Conservation (phyloP, 1,139 yeast genomes). For the Candida freyschussii region DNA sequence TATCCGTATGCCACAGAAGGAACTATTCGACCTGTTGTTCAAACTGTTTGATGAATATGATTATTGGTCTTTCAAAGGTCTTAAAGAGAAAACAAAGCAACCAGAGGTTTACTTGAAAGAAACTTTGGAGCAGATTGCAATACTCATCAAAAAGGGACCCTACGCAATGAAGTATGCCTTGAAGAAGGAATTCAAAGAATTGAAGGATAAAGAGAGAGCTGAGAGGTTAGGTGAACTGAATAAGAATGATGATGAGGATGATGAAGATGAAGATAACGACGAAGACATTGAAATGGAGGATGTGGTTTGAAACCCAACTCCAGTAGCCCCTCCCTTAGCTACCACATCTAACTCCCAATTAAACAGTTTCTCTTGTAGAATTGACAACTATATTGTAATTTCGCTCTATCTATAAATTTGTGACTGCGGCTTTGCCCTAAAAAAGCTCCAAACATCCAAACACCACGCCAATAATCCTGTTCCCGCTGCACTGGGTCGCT, state of each 20-base stretch:
- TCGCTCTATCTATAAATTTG: constrained; percentile 2
- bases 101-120: constrained; percentile 94
- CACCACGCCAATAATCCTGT: too few relatives aligned
- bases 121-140: constrained; percentile 85
- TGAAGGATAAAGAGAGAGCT: constrained; percentile 73
- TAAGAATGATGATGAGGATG: constrained; percentile 43
- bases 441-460: constrained; percentile 9
- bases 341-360: too few relatives aligned
- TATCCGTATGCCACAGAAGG: constrained; percentile 90
- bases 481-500: constrained; percentile 1
- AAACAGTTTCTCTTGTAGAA: too few relatives aligned
- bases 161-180: constrained; percentile 88
- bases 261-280: constrained; percentile 37
- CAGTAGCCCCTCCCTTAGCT: too few relatives aligned
- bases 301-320: constrained; percentile 19
- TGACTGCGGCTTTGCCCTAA: constrained; percentile 11
- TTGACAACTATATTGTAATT: too few relatives aligned
- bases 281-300: constrained; percentile 41
- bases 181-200: constrained; percentile 83
- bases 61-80: constrained; percentile 93
- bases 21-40: constrained; percentile 81
- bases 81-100: constrained; percentile 90
- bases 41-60: constrained; percentile 90
- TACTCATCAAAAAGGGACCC: constrained; percentile 89
- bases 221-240: constrained; percentile 57